Evolutionary conservation across 495 filamentous ascomycete species (phyloP), one percentile per base, ranked within the genome.

Genomic region (Chlorociboria aeruginascens): DNA sequence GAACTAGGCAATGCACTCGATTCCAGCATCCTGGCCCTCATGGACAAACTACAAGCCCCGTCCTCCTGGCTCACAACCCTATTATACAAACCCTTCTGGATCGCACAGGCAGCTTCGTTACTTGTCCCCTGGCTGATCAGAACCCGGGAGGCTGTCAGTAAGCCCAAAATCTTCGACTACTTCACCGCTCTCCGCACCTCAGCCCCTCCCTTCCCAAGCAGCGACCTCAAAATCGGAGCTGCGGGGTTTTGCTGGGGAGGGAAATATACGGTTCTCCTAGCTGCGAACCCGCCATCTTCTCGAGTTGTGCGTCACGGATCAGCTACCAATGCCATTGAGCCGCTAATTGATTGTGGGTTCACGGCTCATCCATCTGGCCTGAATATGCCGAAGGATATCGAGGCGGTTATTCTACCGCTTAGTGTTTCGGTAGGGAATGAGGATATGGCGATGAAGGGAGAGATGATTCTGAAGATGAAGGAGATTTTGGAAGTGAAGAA

Each of bases 241-340:
- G 70, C 74, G 0, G 78, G 78, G 0, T 81, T 74, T 55, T 80
- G 77, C 58, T 81, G 74, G 77, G 78, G 78, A 32, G 79, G 76
- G 2, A 70, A 69, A 46, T 66, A 76, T 49, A 57, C 67, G 0
- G 49, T 73, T 4, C 49, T 62, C 13, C 62, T 79, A 6, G 63
- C 66, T 3, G 60, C 66, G 31, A 63, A 63, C 48, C n/a, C 40
- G 6, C 46, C 47, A 1, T 45, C 43, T 1, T 50, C 50, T 6
- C 43, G 43, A 48, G 59, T 60, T 25, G 37, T 41, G n/a, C 16
- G 49, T 17, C 42, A 52, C 34, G 44, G 33, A 10, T 52, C 48
- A 0, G 49, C 49, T 16, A 49, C 56, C 30, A 61, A 59, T 13
- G 16, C 32, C 6, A 11, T 50, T 10, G 63, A 62, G 13, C 49